Evolutionary conservation across 73 alveolate species (phyloP).

Genomic region (Uronychia binucleata): DNA sequence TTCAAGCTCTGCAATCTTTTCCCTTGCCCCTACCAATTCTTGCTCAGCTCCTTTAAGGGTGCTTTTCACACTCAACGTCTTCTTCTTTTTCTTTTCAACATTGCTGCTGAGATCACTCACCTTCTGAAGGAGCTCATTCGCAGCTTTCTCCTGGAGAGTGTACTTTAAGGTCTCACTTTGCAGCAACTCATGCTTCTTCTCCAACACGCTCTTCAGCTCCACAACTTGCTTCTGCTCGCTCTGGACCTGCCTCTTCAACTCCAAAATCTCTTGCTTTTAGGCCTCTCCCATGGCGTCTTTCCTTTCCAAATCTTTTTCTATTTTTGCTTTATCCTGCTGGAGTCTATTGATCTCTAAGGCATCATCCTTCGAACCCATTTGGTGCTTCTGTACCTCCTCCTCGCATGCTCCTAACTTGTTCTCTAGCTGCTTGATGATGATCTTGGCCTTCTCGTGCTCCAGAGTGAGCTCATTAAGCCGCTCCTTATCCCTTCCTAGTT

Average conservation of each 20-base stretch:
- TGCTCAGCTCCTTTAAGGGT: no score
- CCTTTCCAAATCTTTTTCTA: neutral
- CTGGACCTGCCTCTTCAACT: neutral
- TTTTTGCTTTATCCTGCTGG: neutral
- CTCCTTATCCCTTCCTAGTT: neutral
- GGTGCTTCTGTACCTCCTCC: neutral
- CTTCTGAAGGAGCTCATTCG: neutral
- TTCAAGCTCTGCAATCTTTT: no score
- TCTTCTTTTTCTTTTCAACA: neutral
- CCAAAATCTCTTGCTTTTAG: neutral
- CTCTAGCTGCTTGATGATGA: neutral
- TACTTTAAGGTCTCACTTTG: neutral
- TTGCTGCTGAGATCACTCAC: neutral
- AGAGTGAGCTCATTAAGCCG: neutral
- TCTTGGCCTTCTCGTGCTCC: neutral
- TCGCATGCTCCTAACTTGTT: neutral
- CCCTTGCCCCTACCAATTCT: no score
- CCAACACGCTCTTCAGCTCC: neutral
- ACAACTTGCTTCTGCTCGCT: neutral
- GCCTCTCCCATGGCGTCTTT: neutral
- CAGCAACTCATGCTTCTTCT: neutral
- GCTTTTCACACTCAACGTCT: no score
- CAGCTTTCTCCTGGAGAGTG: neutral
- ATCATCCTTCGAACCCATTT: neutral
- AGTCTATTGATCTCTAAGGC: neutral